Conservation (phyloP, 2,329 filamentous ascomycete species). For the Alternaria sp. region DNA sequence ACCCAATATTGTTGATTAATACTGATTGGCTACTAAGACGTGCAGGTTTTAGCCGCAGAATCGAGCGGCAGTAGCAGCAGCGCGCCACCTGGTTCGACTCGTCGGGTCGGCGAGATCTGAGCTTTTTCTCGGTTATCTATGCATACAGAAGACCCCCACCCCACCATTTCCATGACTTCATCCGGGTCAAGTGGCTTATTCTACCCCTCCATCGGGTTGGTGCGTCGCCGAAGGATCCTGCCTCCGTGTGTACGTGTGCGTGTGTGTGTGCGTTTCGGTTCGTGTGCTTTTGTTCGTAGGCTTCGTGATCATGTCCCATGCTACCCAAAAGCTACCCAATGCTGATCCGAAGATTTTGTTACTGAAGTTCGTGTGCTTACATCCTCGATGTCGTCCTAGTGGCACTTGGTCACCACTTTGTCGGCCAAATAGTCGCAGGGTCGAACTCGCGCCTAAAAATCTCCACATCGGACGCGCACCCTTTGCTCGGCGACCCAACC, state of each 20-base stretch:
- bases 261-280: constrained; percentile 8
- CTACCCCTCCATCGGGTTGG: constrained; percentile 18
- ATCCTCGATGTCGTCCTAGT: background rate
- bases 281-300: constrained; percentile 1
- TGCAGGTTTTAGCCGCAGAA: constrained; percentile 14
- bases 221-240: constrained; percentile 6
- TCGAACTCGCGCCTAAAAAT: constrained; percentile 51
- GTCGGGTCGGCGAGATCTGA: constrained; percentile 15
- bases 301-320: background rate
- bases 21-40: constrained; percentile 19
- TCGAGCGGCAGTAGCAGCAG: constrained; percentile 6
- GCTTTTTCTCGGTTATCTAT: constrained; percentile 17
- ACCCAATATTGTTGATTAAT: constrained; percentile 15
- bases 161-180: constrained; percentile 24
- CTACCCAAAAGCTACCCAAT: constrained; percentile 1
- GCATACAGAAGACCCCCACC: constrained; percentile 5
- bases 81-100: constrained; percentile 4
- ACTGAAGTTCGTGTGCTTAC: background rate
- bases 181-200: constrained; percentile 5
- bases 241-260: background rate
- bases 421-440: constrained; percentile 48
- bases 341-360: background rate
- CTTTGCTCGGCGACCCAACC: constrained; percentile 40
- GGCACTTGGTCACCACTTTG: constrained; percentile 26
- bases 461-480: constrained; percentile 45